Evolutionary conservation across 2,329 filamentous ascomycete genomes (phyloP).

Genomic region (Ambrosiella beaveri): DNA sequence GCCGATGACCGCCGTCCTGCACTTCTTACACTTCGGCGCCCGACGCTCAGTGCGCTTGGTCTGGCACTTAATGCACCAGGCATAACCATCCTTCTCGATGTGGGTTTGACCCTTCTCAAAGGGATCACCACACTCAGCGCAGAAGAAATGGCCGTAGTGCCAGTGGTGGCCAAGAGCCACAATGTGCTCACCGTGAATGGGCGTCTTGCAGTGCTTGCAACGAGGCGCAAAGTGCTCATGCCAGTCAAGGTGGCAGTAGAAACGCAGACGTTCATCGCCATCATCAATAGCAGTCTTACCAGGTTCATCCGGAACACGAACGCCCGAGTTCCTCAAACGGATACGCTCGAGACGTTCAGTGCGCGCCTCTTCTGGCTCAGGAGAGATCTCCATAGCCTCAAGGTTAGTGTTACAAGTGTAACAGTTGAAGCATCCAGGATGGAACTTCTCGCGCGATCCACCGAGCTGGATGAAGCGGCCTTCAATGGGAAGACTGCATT

Average conservation of each 20-base stretch:
- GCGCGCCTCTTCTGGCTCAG: slow-evolving; percentile 62
- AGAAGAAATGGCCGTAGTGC: slow-evolving; percentile 98
- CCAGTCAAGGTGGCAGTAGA: slow-evolving; percentile 98
- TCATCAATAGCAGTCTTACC: slow-evolving; percentile 51
- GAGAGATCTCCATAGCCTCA: slow-evolving; percentile 91
- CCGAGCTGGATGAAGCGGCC: slow-evolving; percentile 77
- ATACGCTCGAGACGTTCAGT: slow-evolving; percentile 59
- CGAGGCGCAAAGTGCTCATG: slow-evolving; percentile 85
- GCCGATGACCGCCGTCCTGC: slow-evolving; percentile 69
- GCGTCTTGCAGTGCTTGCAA: slow-evolving; percentile 91
- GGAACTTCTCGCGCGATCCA: slow-evolving; percentile 59
- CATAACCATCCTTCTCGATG: slow-evolving; percentile 92
- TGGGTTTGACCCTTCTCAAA: slow-evolving; percentile 57
- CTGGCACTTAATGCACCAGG: slow-evolving; percentile 90
- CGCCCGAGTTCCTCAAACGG: slow-evolving; percentile 37
- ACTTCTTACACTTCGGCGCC: slow-evolving; percentile 74
- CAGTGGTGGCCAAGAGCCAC: slow-evolving; percentile 89
- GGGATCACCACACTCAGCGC: slow-evolving; percentile 92
- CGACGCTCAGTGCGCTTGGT: slow-evolving; percentile 79
- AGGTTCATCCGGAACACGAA: slow-evolving; percentile 43
- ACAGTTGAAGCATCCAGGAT: slow-evolving; percentile 85
- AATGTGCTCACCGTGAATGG: slow-evolving; percentile 87
- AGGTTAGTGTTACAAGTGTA: slow-evolving; percentile 73
- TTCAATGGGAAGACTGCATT: slow-evolving; percentile 70
- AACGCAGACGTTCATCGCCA: slow-evolving; percentile 56